A percentile compares a stretch with the other conserved stretches of the same genome.
Evolutionary conservation across 2,329 filamentous ascomycete species (phyloP).

Genomic region (Ophiostoma sp.): DNA sequence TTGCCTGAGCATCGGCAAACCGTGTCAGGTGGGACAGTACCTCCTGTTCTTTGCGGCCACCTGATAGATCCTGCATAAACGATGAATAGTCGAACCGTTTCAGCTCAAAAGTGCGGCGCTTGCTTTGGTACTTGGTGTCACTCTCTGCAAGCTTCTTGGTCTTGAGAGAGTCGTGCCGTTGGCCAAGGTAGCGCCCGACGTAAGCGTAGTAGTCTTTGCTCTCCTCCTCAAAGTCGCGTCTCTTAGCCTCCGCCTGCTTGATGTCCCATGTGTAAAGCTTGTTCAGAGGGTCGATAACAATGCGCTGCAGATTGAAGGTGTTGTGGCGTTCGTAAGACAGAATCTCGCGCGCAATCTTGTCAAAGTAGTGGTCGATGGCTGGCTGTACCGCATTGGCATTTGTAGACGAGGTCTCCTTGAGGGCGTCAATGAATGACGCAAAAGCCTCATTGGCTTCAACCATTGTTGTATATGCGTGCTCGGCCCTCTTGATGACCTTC

Average conservation of each 20-base stretch:
- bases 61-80: conserved; percentile 98
- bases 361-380: conserved; percentile 94
- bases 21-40: conserved; percentile 90
- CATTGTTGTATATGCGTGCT: conserved; percentile 76
- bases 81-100: conserved; percentile 98
- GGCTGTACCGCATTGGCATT: conserved; percentile 97
- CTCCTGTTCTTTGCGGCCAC: conserved; percentile 96
- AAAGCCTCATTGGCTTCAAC: conserved; percentile 80
- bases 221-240: conserved; percentile 96
- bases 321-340: conserved; percentile 81
- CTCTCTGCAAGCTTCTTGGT: conserved; percentile 95
- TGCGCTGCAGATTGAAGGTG: conserved; percentile 74
- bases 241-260: conserved; percentile 94
- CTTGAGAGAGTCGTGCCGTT: conserved; percentile 90
- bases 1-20: conserved; percentile 86
- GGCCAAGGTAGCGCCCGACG: conserved; percentile 90
- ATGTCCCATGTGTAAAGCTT: conserved; percentile 94
- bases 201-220: conserved; percentile 98
- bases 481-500: conserved; percentile 89
- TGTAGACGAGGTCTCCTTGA: conserved; percentile 80
- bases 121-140: conserved; percentile 92
- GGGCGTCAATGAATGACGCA: conserved; percentile 71
- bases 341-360: conserved; percentile 91
- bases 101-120: conserved; percentile 89
- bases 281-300: conserved; percentile 89